Evolutionary conservation across 2,329 filamentous ascomycete species (phyloP).

Genomic region (Neofusicoccum ribis): DNA sequence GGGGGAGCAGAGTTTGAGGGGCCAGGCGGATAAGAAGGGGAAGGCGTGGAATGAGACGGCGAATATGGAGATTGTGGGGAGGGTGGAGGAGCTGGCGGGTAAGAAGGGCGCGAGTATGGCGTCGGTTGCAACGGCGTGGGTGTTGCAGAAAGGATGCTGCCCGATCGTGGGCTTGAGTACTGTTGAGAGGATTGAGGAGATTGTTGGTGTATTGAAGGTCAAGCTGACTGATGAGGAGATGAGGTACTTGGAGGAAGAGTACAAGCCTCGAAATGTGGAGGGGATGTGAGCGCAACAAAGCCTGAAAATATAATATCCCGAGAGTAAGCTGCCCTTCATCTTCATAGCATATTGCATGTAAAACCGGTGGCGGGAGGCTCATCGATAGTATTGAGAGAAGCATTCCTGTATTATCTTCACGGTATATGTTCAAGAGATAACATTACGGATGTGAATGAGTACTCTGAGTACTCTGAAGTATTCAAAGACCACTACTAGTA

Average conservation of each 20-base stretch:
- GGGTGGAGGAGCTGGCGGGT: slow-evolving; percentile 49
- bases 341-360: too few relatives aligned
- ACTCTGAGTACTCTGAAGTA: too few relatives aligned
- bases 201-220: not conserved
- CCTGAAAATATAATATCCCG: too few relatives aligned
- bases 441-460: too few relatives aligned
- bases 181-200: slow-evolving; percentile 20
- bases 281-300: not conserved
- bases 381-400: too few relatives aligned
- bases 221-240: not conserved
- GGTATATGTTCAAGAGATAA: too few relatives aligned
- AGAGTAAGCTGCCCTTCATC: too few relatives aligned
- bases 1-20: slow-evolving; percentile 33
- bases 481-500: too few relatives aligned
- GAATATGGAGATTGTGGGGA: slow-evolving; percentile 45
- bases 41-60: slow-evolving; percentile 27
- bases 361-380: too few relatives aligned
- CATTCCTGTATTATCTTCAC: too few relatives aligned
- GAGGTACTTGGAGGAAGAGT: not conserved
- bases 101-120: slow-evolving; percentile 43
- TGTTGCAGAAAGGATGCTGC: slow-evolving; percentile 38
- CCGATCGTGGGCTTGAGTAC: slow-evolving; percentile 42
- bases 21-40: slow-evolving; percentile 36
- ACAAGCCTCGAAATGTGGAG: not conserved
- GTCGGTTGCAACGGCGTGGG: slow-evolving; percentile 40